Evolutionary conservation across 2,329 filamentous ascomycete species (phyloP).

Genomic region (Elsinoe perseae): DNA sequence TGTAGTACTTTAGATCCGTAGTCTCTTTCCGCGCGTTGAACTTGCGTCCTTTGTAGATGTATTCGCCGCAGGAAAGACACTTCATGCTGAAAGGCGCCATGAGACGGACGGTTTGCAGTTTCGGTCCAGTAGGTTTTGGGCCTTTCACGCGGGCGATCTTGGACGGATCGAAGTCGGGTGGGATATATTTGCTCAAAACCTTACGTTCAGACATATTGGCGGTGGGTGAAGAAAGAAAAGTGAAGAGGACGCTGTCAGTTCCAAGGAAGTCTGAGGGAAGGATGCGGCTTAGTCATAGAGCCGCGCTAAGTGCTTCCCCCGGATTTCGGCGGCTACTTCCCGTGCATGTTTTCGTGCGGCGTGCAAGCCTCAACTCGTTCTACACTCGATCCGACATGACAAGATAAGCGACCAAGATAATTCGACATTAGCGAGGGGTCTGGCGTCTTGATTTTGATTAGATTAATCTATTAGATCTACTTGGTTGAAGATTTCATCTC

Average conservation of each 20-base stretch:
- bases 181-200: slow-evolving; percentile 60
- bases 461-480: too few relatives aligned
- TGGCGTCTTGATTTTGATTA: background rate
- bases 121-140: slow-evolving; percentile 66
- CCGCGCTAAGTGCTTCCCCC: background rate
- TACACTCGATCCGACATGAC: background rate
- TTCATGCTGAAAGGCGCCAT: slow-evolving; percentile 85
- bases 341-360: background rate
- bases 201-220: slow-evolving; percentile 75
- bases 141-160: slow-evolving; percentile 61
- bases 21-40: slow-evolving; percentile 95
- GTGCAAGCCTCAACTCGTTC: background rate
- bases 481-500: too few relatives aligned
- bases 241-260: background rate
- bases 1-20: slow-evolving; percentile 80
- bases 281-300: background rate
- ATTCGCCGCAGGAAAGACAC: slow-evolving; percentile 64
- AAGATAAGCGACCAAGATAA: background rate
- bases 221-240: background rate
- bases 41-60: slow-evolving; percentile 85
- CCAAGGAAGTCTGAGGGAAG: background rate
- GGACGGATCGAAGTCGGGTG: slow-evolving; percentile 82
- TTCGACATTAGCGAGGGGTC: background rate
- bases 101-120: slow-evolving; percentile 76
- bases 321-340: background rate